Conservation (phyloP, 805 yeast species). For the Hanseniaspora guilliermondii region DNA sequence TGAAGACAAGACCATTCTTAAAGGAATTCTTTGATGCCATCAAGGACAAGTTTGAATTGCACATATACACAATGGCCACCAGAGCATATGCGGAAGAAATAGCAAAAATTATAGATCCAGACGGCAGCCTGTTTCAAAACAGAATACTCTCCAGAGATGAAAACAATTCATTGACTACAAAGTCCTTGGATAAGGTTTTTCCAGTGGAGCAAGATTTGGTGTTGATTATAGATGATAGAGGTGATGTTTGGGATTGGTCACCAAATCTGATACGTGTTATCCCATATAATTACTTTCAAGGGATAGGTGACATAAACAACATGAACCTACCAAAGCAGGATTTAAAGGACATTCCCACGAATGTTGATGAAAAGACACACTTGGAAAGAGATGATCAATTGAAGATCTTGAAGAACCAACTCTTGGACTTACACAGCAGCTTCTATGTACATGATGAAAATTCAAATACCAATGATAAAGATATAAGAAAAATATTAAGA, state of each 20-base stretch:
- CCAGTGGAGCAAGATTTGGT: conserved; percentile 97
- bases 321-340: conserved; percentile 58
- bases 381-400: conserved; percentile 28
- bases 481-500: conserved; percentile 1
- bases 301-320: conserved; percentile 93
- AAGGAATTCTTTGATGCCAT: conserved; percentile 55
- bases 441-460: neutral
- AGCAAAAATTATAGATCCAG: conserved; percentile 84
- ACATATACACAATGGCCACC: conserved; percentile 97
- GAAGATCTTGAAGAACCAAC: conserved; percentile 15
- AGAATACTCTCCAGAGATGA: conserved; percentile 87
- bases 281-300: conserved; percentile 92
- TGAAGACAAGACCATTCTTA: conserved; percentile 82
- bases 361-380: conserved; percentile 28
- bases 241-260: conserved; percentile 98
- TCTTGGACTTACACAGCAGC: conserved; percentile 11
- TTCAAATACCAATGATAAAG: neutral
- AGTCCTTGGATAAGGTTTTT: conserved; percentile 73
- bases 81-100: conserved; percentile 82
- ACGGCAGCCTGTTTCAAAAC: conserved; percentile 75
- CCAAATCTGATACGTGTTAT: conserved; percentile 80
- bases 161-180: conserved; percentile 82
- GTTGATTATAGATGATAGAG: conserved; percentile 90
- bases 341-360: conserved; percentile 16
- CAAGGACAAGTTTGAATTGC: conserved; percentile 66